phyloP scores from a whole-genome alignment of 106 monocot species.

The Hemerocallis citrina region DNA sequence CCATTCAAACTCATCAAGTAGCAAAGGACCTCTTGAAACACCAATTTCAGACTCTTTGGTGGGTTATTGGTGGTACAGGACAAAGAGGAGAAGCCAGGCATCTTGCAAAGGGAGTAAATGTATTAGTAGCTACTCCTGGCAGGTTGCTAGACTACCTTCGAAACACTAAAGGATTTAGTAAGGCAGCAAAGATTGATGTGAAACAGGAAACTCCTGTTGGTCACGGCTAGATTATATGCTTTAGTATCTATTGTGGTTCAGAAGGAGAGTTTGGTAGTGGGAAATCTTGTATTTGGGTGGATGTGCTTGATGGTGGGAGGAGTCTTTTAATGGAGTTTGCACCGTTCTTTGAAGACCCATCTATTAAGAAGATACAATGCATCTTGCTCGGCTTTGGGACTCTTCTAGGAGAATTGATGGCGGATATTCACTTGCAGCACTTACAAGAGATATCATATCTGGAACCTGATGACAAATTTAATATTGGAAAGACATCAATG shows the following conservation, averaged over 20 bases:
- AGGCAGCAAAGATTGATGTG: constrained; percentile 91
- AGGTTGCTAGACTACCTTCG: no score
- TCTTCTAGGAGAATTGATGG: constrained; percentile 79
- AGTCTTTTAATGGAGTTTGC: constrained; percentile 72
- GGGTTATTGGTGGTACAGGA: no score
- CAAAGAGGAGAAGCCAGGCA: no score
- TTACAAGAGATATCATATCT: constrained; percentile 69
- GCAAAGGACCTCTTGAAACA: no score
- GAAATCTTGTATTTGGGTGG: constrained; percentile 93
- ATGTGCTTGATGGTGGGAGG: constrained; percentile 82
- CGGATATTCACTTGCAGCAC: constrained; percentile 98
- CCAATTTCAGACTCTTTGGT: no score
- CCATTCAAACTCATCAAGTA: no score
- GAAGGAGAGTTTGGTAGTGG: constrained; percentile 79
- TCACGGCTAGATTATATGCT: constrained; percentile 91
- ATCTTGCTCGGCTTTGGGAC: constrained; percentile 96
- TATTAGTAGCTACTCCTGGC: no score
- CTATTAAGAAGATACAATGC: constrained; percentile 98
- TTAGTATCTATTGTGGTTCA: constrained; percentile 85
- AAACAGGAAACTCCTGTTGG: constrained; percentile 91
- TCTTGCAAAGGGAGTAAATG: no score
- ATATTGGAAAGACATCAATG: constrained; percentile 83
- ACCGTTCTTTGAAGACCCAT: constrained; percentile 84
- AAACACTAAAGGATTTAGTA: no score
- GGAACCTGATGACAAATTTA: constrained; percentile 24